Conservation (phyloP, 2,329 filamentous ascomycete genomes). For the Rutstroemia sp. region DNA sequence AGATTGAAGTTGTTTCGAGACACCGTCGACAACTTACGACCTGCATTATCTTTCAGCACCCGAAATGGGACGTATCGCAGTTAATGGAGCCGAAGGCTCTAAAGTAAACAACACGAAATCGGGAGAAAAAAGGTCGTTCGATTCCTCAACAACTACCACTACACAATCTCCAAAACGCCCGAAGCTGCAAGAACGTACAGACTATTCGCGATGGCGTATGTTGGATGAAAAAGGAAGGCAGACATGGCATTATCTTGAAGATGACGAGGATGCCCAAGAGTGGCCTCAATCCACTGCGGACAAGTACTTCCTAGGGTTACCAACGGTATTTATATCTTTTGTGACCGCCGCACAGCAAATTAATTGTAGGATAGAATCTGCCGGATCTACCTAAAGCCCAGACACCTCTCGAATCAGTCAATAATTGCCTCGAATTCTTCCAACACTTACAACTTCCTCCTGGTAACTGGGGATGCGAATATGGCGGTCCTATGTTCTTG, state of each 20-base stretch:
- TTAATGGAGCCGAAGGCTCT: neutral
- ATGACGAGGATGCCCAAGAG: slow-evolving; percentile 58
- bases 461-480: slow-evolving; percentile 95
- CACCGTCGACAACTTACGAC: neutral
- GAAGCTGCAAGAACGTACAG: slow-evolving; percentile 55
- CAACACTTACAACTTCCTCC: slow-evolving; percentile 80
- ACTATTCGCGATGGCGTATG: slow-evolving; percentile 77
- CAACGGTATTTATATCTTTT: slow-evolving; percentile 50
- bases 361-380: slow-evolving; percentile 49
- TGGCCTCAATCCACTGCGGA: slow-evolving; percentile 91
- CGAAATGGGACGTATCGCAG: neutral
- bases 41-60: neutral
- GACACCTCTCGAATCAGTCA: slow-evolving; percentile 67
- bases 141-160: slow-evolving; percentile 5
- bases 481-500: slow-evolving; percentile 95
- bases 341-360: slow-evolving; percentile 1
- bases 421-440: slow-evolving; percentile 83
- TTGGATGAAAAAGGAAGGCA: slow-evolving; percentile 76
- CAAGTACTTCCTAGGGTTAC: slow-evolving; percentile 76
- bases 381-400: slow-evolving; percentile 64
- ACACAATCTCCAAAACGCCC: slow-evolving; percentile 34
- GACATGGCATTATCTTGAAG: slow-evolving; percentile 86
- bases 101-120: slow-evolving; percentile 1
- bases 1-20: neutral
- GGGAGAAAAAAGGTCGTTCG: slow-evolving; percentile 19